Percentiles rank a stretch among this genome's conserved stretches.
phyloP scores from a whole-genome alignment of 352 stramenopile species.

The Pilasporangium apinafurcum region DNA sequence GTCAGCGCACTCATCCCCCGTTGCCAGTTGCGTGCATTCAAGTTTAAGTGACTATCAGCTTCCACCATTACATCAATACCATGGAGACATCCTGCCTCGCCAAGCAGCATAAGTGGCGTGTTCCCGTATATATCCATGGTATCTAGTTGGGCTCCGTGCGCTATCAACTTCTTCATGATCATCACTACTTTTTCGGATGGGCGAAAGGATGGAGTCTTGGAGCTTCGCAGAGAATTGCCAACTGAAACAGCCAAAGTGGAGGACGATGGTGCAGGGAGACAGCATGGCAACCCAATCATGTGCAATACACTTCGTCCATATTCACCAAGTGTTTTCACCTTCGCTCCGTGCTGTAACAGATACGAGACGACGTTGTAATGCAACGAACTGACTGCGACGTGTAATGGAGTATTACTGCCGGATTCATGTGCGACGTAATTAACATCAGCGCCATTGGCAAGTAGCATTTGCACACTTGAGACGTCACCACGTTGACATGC shows the following conservation, averaged over 20 bases:
- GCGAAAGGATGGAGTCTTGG: slow-evolving; percentile 18
- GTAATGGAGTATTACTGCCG: slow-evolving; percentile 70
- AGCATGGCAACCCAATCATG: slow-evolving; percentile 70
- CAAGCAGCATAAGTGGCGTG: slow-evolving; percentile 75
- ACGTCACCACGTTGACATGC: slow-evolving; percentile 81
- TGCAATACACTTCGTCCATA: slow-evolving; percentile 67
- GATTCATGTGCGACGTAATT: slow-evolving; percentile 84
- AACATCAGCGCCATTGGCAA: slow-evolving; percentile 81
- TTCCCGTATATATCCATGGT: slow-evolving; percentile 78
- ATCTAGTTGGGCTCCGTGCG: slow-evolving; percentile 58
- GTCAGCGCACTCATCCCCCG: slow-evolving; percentile 69
- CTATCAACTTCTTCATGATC: slow-evolving; percentile 80
- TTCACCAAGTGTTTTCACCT: slow-evolving; percentile 66
- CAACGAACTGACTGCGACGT: slow-evolving; percentile 70
- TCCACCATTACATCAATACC: slow-evolving; percentile 76
- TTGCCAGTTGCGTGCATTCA: slow-evolving; percentile 81
- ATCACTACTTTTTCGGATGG: slow-evolving; percentile 56
- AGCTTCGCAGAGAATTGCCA: slow-evolving; percentile 15
- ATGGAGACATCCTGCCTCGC: slow-evolving; percentile 58
- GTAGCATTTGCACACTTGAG: slow-evolving; percentile 82
- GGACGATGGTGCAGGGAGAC: slow-evolving; percentile 37
- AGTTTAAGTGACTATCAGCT: slow-evolving; percentile 51
- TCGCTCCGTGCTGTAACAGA: slow-evolving; percentile 79
- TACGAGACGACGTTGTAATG: slow-evolving; percentile 87
- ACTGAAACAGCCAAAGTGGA: slow-evolving; percentile 8